Evolutionary conservation across 2,329 filamentous ascomycete species (phyloP), one percentile per base, ranked within the genome.

Genomic region (Talaromyces sp.): DNA sequence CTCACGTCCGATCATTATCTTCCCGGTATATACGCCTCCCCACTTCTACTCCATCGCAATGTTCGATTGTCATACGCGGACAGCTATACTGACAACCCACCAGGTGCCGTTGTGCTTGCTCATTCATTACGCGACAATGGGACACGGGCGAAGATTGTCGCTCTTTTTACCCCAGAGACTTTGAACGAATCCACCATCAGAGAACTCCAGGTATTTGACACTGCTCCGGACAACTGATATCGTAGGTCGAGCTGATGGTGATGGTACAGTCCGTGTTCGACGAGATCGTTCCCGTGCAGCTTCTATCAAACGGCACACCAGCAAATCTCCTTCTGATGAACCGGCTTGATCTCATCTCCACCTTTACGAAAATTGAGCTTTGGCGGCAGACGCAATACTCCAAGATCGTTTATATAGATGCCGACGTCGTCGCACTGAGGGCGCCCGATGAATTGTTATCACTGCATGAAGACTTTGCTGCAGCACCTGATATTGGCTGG

Each of bases 401-500:
- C 63, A 93, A 88, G 76, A 90, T 99, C 58, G 89, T 99, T 59
- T 99, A 97, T 74, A 81, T 99, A 62, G 94, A 99, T 71, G 89
- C 92, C 61, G 94, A 99, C 69, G 84, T 96, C 40, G 88, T 99
- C n/a, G 89, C 90, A 31, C 83, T 96, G 62, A 83, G 91, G 65
- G 91, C 92, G 35, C 89, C 93, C 3, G 93, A 99, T 68, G 94
- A 99, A 80, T 85, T 99, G 57, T 95, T 99, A 69, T 81, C 86
- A 17, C 72, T 85, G 41, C 76, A 83, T 10, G 79, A 79, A 35
- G 66, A 77, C 25, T 87, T 88, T 65, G 84, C 85, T 25, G 85
- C 94, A 2, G 91, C 89, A 10, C 92, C 94, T 33, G 94, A 99
- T 73, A 91, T 97, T 67, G 94, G 94, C 65, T 99, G 94, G 94